These are phyloP conservation scores for Calonectria multiphialidica DNA, from an alignment of 2,329 filamentous ascomycete genomes.

Conservation along the genomic window DNA sequence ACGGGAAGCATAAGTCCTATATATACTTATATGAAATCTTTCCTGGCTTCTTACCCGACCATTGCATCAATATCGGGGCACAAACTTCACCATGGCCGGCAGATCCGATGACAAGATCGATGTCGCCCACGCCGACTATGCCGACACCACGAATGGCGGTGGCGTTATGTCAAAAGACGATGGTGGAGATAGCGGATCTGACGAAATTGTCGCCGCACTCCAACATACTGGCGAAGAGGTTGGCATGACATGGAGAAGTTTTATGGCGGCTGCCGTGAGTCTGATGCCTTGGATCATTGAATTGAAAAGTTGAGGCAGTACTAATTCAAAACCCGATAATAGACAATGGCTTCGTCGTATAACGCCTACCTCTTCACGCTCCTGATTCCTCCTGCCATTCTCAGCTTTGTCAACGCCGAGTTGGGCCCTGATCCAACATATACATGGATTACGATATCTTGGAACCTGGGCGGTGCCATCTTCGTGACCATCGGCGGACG, in stretches of 20 bases:
- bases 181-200: not conserved
- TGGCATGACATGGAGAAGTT: slow-evolving; percentile 26
- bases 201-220: slow-evolving; percentile 18
- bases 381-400: slow-evolving; percentile 48
- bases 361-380: slow-evolving; percentile 52
- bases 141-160: not conserved
- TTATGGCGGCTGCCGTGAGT: slow-evolving; percentile 24
- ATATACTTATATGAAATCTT: not conserved
- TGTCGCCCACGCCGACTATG: slow-evolving; percentile 15
- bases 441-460: slow-evolving; percentile 50
- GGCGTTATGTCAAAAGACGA: not conserved
- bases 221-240: slow-evolving; percentile 25
- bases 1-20: not conserved
- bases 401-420: slow-evolving; percentile 50
- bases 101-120: slow-evolving; percentile 12
- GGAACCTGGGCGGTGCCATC: slow-evolving; percentile 48
- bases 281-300: no score
- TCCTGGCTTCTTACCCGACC: not conserved
- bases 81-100: not conserved
- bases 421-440: slow-evolving; percentile 49
- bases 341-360: slow-evolving; percentile 25
- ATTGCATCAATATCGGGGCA: not conserved
- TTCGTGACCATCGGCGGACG: slow-evolving; percentile 50
- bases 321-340: not conserved
- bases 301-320: not conserved